Percentiles rank a stretch among this genome's conserved stretches.
phyloP scores from a whole-genome alignment of 257 asterid genomes.

The Nicotiana otophora region DNA sequence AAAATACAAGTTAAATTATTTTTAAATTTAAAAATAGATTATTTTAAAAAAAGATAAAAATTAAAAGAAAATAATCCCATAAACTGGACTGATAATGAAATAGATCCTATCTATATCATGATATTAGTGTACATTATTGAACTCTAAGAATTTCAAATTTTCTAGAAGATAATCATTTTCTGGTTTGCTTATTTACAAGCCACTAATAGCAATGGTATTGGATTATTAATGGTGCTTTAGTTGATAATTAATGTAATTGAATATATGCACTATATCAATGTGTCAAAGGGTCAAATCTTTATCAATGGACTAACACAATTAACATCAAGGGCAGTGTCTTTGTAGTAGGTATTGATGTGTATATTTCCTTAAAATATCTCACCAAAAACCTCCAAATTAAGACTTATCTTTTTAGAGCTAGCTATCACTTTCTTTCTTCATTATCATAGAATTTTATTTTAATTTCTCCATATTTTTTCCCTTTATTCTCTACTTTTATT shows the following conservation, averaged over 20 bases:
- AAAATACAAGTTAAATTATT: not conserved
- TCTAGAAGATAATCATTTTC: not conserved
- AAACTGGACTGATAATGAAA: too few relatives aligned
- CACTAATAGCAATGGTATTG: not conserved
- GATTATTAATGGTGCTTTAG: not conserved
- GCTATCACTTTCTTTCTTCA: not conserved
- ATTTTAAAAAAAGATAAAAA: too few relatives aligned
- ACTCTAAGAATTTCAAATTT: not conserved
- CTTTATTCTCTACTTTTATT: not conserved
- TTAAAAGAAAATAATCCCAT: too few relatives aligned
- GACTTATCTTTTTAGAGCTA: not conserved
- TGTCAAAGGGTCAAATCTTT: not conserved
- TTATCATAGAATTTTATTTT: not conserved
- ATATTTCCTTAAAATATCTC: not conserved
- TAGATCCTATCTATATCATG: not conserved
- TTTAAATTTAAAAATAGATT: too few relatives aligned
- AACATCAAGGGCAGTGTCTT: not conserved
- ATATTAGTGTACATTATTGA: not conserved
- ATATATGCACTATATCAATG: not conserved
- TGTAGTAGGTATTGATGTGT: constrained; percentile 9
- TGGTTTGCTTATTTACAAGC: not conserved
- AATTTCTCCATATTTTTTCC: not conserved
- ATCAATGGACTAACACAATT: not conserved
- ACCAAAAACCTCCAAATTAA: not conserved
- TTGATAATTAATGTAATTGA: not conserved